These are phyloP conservation scores for Neocatenulostroma microsporum DNA, from an alignment of 2,329 filamentous ascomycete species.

Conservation along the genomic window DNA sequence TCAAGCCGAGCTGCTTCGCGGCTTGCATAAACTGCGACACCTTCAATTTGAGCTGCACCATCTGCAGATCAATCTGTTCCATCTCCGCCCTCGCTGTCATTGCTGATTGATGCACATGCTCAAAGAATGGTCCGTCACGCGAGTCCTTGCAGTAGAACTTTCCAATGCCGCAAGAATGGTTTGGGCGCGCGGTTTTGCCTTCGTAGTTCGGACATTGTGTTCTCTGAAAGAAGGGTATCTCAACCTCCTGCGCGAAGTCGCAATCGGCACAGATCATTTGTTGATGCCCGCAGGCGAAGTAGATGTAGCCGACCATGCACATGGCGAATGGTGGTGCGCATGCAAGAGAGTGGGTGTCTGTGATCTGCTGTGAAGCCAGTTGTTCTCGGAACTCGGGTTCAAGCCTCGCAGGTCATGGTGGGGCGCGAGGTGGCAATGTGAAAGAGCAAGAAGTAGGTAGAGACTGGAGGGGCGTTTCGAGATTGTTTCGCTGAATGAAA, in stretches of 20 bases:
- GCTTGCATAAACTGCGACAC: neutral
- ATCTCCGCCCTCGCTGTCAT: neutral
- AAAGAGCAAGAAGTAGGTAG: too few species aligned
- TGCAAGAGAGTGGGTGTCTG: too few species aligned
- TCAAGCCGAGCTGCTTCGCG: neutral
- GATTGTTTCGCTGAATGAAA: too few species aligned
- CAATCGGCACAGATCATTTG: conserved; percentile 9
- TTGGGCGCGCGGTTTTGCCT: neutral
- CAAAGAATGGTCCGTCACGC: conserved; percentile 9
- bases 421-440: too few species aligned
- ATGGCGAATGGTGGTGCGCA: too few species aligned
- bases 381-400: too few species aligned
- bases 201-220: conserved; percentile 10
- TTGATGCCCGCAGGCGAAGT: conserved; percentile 20
- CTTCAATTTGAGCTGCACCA: neutral
- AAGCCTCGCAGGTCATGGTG: too few species aligned
- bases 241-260: conserved; percentile 1
- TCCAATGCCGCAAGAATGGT: conserved; percentile 7
- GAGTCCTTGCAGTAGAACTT: conserved; percentile 12
- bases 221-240: conserved; percentile 10
- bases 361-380: too few species aligned
- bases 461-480: too few species aligned
- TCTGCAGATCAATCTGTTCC: neutral
- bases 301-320: conserved; percentile 21
- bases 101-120: conserved; percentile 2